Base-by-base conservation (phyloP, 257 asterid genomes). In the Rauvolfia tetraphylla region DNA sequence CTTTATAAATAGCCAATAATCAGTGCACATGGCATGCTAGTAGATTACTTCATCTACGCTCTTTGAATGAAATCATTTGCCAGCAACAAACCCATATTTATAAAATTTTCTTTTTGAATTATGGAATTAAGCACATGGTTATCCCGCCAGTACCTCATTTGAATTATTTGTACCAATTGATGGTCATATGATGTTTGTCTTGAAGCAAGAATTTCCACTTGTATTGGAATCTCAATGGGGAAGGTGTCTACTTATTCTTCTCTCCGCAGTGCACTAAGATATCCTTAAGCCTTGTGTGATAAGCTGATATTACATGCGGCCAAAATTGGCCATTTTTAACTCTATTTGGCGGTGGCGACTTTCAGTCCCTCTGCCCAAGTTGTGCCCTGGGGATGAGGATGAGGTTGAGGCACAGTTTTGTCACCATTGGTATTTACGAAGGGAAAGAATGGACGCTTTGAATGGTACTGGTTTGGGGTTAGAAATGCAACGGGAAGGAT, bases 1-100 rank as follows among this genome's bases (percentile, higher is more conserved):
- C 59, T 53, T 38, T 58, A 34, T 69, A 62, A 68, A 80, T 75
- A 44, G 71, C 63, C 49, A 56, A 81, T 80, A 78, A 84, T 78
- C 72, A 85, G 74, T 74, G 85, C 87, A 82, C 86, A 86, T 84
- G 88, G 82, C 74, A 68, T 67, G 69, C 72, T 78, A 59, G 71
- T 42, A 41, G 39, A 77, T 75, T 74, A 12, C 74, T 73, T 57
- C 25, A 46, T n/a, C 42, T 33, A 27, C 44, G 23, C 46, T 66
- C 17, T 23, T 46, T 20, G 42, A 5, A 18, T 44, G 59, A 23
- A 53, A 20, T 48, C 31, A 36, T 34, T 6, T 44, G 39, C 75
- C 44, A 31, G 51, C 48, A 44, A 23, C 12, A 27, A 7, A 12
- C 3, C 79, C 66, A 31, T 65, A 38, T 31, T 34, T 54, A 14